Evolutionary conservation across 163 green algal species (phyloP), one percentile per base, ranked within the genome.

Genomic region (Chloromonas sp.): DNA sequence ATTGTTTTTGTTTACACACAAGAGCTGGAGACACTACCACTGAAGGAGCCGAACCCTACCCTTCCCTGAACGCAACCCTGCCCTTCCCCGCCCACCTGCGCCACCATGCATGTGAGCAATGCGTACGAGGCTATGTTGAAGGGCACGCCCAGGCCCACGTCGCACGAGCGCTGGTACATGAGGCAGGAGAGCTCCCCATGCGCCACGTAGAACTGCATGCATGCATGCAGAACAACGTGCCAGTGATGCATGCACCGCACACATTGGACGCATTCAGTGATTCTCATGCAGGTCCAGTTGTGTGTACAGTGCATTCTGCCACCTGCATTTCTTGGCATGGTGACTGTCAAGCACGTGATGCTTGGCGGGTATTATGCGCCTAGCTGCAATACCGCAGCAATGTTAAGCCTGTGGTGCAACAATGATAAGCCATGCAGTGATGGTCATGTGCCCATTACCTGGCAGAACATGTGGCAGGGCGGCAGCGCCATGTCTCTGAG

Each of bases 51-150:
- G 36, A 36, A 36, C 36, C 36, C 36, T 36, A 36, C 36, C 36
- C 36, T 36, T 36, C 36, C 36, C 36, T 36, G 36, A 36, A 36
- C 36, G 36, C 36, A 36, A 36, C 36, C 36, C 36, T 36, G 36
- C 36, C n/a, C 57, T 14, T 2, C 57, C 14, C 0, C 62, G 66
- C 91, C 71, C 79, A 97, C 95, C 90, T 99, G 95, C 3, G 97
- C 97, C 14, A 99, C 87, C 84, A 99, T 94, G 88, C 90, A 87
- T 0, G 97, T 99, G 57, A 99, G 93, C 83, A 99, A 92, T 0
- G 97, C 92, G 90, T 99, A 99, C 36, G 89, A 96, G 58, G 98
- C 97, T 85, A 99, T 99, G 95, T 99, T 99, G 96, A 99, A 99
- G 60, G 98, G 97, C 86, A 99, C 97, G 2, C 97, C 97, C 60